These are phyloP conservation scores for Boletus sp. DNA, from an alignment of 768 basidiomycete genomes.

Conservation along the genomic window DNA sequence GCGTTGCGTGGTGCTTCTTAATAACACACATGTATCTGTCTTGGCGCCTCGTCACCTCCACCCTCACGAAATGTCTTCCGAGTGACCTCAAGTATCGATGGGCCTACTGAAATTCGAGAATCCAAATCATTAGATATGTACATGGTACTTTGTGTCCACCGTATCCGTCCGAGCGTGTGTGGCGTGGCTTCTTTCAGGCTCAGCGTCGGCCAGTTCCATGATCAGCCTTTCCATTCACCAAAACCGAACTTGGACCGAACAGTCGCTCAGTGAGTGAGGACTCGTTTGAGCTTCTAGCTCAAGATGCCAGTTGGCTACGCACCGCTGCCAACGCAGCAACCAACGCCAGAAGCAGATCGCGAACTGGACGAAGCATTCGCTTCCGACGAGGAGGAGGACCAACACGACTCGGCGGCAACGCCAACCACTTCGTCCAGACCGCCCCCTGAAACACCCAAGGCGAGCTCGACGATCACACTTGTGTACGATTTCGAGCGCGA, in stretches of 20 bases:
- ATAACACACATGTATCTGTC: too few relatives aligned
- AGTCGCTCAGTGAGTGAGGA: too few relatives aligned
- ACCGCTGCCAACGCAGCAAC: constrained; percentile 47
- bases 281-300: background rate
- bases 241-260: background rate
- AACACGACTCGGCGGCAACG: constrained; percentile 19
- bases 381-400: constrained; percentile 48
- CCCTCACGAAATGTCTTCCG: too few relatives aligned
- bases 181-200: background rate
- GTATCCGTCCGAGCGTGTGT: background rate
- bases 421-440: constrained; percentile 36
- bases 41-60: too few relatives aligned
- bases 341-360: constrained; percentile 44
- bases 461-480: constrained; percentile 16
- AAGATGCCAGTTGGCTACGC: constrained; percentile 53
- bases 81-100: too few relatives aligned
- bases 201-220: background rate
- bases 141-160: too few relatives aligned
- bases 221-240: background rate
- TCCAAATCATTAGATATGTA: too few relatives aligned
- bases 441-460: constrained; percentile 18
- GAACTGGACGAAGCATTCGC: constrained; percentile 82
- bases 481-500: constrained; percentile 73
- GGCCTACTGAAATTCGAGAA: too few relatives aligned
- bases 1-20: too few relatives aligned